Evolutionary conservation across 805 yeast genomes (phyloP), one percentile per base, ranked within the genome.

Genomic region (Metschnikowia cerradonensis): DNA sequence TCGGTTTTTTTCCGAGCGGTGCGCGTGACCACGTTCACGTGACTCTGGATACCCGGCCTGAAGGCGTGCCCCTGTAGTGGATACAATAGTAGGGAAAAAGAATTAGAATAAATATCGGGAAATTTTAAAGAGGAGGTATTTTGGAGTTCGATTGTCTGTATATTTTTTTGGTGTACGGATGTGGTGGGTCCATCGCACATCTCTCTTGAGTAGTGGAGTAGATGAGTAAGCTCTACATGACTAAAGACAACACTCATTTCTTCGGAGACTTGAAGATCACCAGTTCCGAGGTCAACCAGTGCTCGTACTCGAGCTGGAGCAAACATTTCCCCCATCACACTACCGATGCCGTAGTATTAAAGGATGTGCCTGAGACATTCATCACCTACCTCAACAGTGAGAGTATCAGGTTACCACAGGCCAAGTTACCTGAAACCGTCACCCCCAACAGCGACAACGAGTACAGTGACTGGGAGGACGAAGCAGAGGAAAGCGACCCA

Each of bases 401-500:
- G n/a, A 52, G 57, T 37, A 59, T 59, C 45, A 42, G 52, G n/a
- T 46, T 59, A 22, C 61, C 62, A 3, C 51, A 50, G 3, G 44
- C 59, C 3, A 41, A 43, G 26, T 43, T 41, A 38, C 49, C 37
- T 3, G 58, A 53, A 7, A 19, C 42, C 13, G 52, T 55, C 14
- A 60, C 59, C 14, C 59, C 61, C 20, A 81, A 61, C 49, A 70
- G 83, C 47, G 84, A 82, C 53, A 82, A 82, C 52, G 90, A 84
- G 33, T 86, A 86, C 62, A 82, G 89, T 54, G 90, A 84, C 55
- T 85, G 92, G 88, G 86, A 83, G 35, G 82, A 75, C 1, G 78
- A 70, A 3, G 72, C 66, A 2, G 48, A 35, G 7, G 23, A 43
- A 3, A 17, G 32, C 13, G 69, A 66, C 8, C 58, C 58, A 6